Conservation (phyloP, 148 eudicot species). For the Vaccinium corymbosum region DNA sequence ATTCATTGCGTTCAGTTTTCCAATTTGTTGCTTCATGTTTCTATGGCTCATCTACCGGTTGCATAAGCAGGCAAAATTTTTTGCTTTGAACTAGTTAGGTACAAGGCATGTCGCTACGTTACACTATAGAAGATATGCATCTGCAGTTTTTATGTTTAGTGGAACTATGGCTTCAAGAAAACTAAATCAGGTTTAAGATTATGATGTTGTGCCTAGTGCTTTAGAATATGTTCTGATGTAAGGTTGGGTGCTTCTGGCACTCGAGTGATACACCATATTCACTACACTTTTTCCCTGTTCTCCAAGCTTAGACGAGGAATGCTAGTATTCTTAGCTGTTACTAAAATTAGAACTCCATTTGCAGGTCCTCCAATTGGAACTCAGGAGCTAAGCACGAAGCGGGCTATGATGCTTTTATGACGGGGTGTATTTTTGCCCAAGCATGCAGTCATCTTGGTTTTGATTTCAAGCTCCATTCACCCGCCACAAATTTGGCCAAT, state of each 20-base stretch:
- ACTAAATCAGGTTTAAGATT: neutral
- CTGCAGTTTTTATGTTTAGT: too few relatives aligned
- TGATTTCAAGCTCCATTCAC: constrained; percentile 30
- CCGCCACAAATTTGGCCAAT: constrained; percentile 28
- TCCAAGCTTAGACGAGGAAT: constrained; percentile 1
- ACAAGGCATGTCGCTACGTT: neutral
- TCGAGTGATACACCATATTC: neutral
- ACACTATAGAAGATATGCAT: neutral
- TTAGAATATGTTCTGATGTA: neutral
- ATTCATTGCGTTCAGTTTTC: neutral
- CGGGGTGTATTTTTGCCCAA: constrained; percentile 90
- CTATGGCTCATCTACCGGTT: neutral
- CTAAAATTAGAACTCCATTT: neutral
- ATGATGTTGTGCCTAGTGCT: neutral
- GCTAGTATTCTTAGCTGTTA: neutral
- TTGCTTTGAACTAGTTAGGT: neutral
- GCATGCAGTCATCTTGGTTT: constrained; percentile 64
- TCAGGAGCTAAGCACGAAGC: constrained; percentile 97
- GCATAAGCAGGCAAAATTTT: neutral
- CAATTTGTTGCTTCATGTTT: neutral
- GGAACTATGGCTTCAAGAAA: neutral
- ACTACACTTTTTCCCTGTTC: neutral
- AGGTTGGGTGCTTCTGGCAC: neutral
- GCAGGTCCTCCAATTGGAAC: constrained; percentile 91
- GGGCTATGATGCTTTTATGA: constrained; percentile 99